Base-by-base conservation (phyloP, 2,329 filamentous ascomycete genomes). In the Cordyceps javanica region DNA sequence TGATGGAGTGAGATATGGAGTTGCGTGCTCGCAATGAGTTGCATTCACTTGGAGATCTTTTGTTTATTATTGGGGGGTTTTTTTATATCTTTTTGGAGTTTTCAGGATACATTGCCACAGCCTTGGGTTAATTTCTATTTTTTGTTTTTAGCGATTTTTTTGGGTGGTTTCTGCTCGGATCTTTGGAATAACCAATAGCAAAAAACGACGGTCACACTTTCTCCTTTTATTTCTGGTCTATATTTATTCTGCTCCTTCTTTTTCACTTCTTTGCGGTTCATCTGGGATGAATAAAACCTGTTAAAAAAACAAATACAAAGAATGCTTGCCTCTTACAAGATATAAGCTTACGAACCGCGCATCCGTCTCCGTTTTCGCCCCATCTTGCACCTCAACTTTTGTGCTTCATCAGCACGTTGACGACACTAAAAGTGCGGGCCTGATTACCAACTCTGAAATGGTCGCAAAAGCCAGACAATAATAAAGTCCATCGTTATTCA, bases 281-380 rank as follows among this genome's bases (percentile, higher is more conserved):
- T 56, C 54, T 56, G 54, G 54, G 50, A 56, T 56, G 54, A 42
- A 50, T 55, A 21, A 14, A 25, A 10, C 21, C 9, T 39, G 9
- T 19, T 21, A 9, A 32, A 13, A 34, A 41, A 34, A 41, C 34
- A 41, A 49, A 32, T 34, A 56, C 26, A 34, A 32, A 39, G 23
- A 13, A 26, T 45, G 51, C 45, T 45, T 45, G 39, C 30, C 51
- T 45, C 41, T 44, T 13, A 54, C 6, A 46, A 23, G 23, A 48
- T 42, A 41, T 48, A 23, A 48, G 32, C 53, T 48, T 42, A 39
- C 26, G 5, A 25, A 34, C 25, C 36, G 21, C 36, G 36, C 25
- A 30, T 23, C 19, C 8, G 25, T 8, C 23, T 7, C n/a, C 8
- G 13, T 6, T 16, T 19, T 26, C 26, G 25, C 13, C 28, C 5